phyloP scores from a whole-genome alignment of 805 yeast genomes.

The Zygoascus tannicola region DNA sequence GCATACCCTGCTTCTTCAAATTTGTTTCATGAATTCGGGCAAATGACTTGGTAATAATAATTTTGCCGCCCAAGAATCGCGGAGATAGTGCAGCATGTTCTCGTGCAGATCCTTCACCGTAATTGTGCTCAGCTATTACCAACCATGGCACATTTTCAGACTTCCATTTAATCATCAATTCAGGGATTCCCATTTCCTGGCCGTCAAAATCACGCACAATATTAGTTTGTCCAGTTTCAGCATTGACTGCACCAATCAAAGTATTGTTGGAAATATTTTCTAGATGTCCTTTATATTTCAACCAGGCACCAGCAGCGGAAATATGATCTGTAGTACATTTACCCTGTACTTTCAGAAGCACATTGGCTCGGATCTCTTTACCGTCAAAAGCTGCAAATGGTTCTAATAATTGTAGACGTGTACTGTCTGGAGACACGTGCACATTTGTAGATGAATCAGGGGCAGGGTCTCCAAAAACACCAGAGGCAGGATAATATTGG shows the following conservation, averaged over 20 bases:
- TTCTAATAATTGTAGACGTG: conserved; percentile 81
- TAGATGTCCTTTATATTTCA: conserved; percentile 95
- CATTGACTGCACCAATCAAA: conserved; percentile 91
- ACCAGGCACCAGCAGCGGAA: conserved; percentile 98
- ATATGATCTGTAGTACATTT: conserved; percentile 98
- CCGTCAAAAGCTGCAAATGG: conserved; percentile 81
- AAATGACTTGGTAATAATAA: conserved; percentile 85
- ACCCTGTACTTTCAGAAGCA: conserved; percentile 87
- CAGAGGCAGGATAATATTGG: conserved; percentile 62
- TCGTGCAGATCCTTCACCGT: conserved; percentile 99
- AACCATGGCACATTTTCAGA: conserved; percentile 77
- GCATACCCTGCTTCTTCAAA: conserved; percentile 95
- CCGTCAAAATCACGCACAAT: conserved; percentile 83
- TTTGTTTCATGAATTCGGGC: conserved; percentile 98
- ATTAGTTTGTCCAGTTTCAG: conserved; percentile 95
- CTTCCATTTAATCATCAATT: conserved; percentile 93
- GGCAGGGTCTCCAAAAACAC: conserved; percentile 42
- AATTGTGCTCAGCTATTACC: conserved; percentile 95
- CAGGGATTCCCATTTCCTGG: conserved; percentile 74
- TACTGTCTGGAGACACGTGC: conserved; percentile 77
- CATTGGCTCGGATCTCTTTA: conserved; percentile 65
- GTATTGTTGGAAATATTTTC: conserved; percentile 95
- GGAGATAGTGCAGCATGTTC: conserved; percentile 98
- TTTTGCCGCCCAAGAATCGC: conserved; percentile 83
- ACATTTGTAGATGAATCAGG: conserved; percentile 52